Evolutionary conservation across 148 eudicot genomes (phyloP).

Genomic region (Suaeda aralocaspica): DNA sequence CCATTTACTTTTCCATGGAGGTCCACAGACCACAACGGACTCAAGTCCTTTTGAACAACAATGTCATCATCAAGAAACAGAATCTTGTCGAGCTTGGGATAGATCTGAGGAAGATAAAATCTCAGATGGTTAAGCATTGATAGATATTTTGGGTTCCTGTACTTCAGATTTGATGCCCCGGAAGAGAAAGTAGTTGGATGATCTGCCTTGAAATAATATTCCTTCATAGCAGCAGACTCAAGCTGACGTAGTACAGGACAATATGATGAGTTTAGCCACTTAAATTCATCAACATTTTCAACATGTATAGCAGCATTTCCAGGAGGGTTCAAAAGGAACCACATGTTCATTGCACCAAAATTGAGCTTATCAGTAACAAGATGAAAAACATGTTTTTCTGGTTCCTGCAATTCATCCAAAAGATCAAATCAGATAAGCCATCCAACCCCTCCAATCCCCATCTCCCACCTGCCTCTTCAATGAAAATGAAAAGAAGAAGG

Average conservation of each 20-base stretch:
- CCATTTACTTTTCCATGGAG: slow-evolving; percentile 87
- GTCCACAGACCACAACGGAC: slow-evolving; percentile 67
- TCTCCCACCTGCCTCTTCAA: no score
- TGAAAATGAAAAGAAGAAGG: no score
- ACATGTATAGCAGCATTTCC: slow-evolving; percentile 87
- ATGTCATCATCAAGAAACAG: slow-evolving; percentile 89
- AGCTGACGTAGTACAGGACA: slow-evolving; percentile 83
- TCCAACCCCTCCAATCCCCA: no score
- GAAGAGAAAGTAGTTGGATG: slow-evolving; percentile 56
- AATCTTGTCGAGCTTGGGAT: slow-evolving; percentile 83
- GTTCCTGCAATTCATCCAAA: slow-evolving; percentile 52
- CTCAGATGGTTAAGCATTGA: slow-evolving; percentile 90
- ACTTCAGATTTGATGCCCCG: slow-evolving; percentile 77
- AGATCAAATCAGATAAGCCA: slow-evolving; percentile 7
- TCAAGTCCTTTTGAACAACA: slow-evolving; percentile 84
- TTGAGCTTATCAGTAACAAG: slow-evolving; percentile 86
- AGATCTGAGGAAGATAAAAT: slow-evolving; percentile 84
- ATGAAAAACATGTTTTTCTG: slow-evolving; percentile 89
- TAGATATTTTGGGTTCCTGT: slow-evolving; percentile 86
- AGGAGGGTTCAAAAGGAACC: slow-evolving; percentile 80
- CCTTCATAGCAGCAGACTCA: slow-evolving; percentile 84
- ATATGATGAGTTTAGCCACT: slow-evolving; percentile 87
- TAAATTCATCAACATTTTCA: slow-evolving; percentile 83
- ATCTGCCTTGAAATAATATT: slow-evolving; percentile 82
- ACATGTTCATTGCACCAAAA: slow-evolving; percentile 90